phyloP scores from a whole-genome alignment of 1,139 yeast species.

The Candida tunisiensis region DNA sequence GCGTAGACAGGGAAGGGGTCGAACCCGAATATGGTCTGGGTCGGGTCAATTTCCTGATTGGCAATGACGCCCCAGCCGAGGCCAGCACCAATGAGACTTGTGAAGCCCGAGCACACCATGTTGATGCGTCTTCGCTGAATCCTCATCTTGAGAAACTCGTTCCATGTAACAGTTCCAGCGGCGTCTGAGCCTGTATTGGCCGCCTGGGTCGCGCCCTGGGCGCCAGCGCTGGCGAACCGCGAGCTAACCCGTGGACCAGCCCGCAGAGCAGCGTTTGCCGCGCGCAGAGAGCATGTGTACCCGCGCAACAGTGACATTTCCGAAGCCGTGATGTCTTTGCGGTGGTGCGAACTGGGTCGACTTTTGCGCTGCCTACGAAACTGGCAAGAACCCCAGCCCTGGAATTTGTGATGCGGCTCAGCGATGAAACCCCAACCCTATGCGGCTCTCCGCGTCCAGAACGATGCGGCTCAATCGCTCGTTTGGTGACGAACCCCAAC shows the following conservation, averaged over 20 bases:
- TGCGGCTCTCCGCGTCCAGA: too few species aligned
- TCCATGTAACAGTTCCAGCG: constrained; percentile 37
- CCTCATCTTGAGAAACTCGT: constrained; percentile 58
- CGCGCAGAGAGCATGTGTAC: too few species aligned
- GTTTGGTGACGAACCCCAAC: too few species aligned
- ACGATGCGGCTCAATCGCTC: too few species aligned
- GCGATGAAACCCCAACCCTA: too few species aligned
- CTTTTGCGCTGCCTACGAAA: too few species aligned
- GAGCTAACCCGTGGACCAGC: not conserved
- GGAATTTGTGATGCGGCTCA: too few species aligned
- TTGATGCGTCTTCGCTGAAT: constrained; percentile 61
- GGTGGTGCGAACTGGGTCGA: too few species aligned
- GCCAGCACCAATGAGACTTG: constrained; percentile 55
- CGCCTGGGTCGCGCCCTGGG: not conserved
- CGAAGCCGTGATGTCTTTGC: too few species aligned
- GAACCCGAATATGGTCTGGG: constrained; percentile 67
- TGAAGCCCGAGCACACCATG: constrained; percentile 43
- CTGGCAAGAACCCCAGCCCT: too few species aligned
- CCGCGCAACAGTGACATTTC: too few species aligned
- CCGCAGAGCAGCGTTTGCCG: too few species aligned
- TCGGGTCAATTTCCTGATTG: constrained; percentile 67
- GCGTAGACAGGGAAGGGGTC: constrained; percentile 62
- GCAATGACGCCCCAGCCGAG: constrained; percentile 64
- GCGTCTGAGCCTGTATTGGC: constrained; percentile 1
- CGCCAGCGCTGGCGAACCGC: not conserved